Evolutionary conservation across 164 flowering plant genomes (phyloP).

Genomic region (Aristolochia californica): DNA sequence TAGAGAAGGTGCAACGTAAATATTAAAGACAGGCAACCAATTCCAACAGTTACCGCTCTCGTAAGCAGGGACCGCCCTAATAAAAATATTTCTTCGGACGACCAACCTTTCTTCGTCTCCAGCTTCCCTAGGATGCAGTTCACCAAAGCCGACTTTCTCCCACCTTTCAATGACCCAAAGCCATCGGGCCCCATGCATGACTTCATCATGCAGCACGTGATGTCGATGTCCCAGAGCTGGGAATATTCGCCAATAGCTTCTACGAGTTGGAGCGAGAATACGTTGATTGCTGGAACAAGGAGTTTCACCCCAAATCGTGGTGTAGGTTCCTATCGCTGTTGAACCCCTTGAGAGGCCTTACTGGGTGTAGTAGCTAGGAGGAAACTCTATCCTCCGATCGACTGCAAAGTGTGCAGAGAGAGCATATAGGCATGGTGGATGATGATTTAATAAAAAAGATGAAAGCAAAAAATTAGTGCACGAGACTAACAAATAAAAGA

Average conservation of each 20-base stretch:
- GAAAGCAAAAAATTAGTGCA: too few relatives aligned
- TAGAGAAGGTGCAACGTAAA: too few relatives aligned
- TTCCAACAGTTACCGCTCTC: not conserved
- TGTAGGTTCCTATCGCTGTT: not conserved
- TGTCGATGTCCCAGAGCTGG: constrained; percentile 5
- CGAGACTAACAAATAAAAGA: too few relatives aligned
- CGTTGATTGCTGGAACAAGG: constrained; percentile 11
- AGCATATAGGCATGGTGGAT: too few relatives aligned
- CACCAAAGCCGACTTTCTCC: constrained; percentile 12
- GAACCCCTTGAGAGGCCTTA: not conserved
- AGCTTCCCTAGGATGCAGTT: constrained; percentile 14
- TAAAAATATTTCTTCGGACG: not conserved
- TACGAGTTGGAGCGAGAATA: constrained; percentile 15
- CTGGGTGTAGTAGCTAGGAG: constrained; percentile 15
- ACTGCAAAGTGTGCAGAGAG: too few relatives aligned
- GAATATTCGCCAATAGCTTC: constrained; percentile 20
- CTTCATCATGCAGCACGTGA: not conserved
- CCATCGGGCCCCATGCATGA: constrained; percentile 8
- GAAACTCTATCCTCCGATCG: too few relatives aligned
- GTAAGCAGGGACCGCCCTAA: not conserved
- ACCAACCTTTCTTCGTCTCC: constrained; percentile 11
- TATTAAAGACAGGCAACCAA: too few relatives aligned
- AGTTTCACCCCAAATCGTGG: constrained; percentile 5
- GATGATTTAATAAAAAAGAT: too few relatives aligned
- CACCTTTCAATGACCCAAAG: too few relatives aligned